Conservation (phyloP, 805 yeast species). For the Candida pseudofarinosa region DNA sequence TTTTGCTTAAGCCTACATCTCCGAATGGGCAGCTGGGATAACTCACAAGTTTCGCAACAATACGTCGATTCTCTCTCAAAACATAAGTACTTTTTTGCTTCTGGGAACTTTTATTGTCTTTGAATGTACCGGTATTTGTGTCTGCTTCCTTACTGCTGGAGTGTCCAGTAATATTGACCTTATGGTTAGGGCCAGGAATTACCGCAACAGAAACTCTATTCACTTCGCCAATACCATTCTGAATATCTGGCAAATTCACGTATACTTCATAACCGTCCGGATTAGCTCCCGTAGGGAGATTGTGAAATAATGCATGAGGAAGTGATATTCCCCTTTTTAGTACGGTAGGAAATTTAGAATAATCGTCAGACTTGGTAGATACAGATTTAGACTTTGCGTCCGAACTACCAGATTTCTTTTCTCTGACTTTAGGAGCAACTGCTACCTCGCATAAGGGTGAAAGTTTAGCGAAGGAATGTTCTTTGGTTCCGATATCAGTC, state of each 20-base stretch:
- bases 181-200: conserved; percentile 46
- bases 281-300: conserved; percentile 13
- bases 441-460: conserved; percentile 65
- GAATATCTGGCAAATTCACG: conserved; percentile 39
- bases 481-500: conserved; percentile 39
- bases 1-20: conserved; percentile 49
- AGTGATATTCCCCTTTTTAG: conserved; percentile 52
- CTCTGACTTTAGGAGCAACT: conserved; percentile 60
- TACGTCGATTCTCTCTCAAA: conserved; percentile 32
- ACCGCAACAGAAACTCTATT: conserved; percentile 50
- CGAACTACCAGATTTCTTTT: conserved; percentile 21
- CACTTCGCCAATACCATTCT: conserved; percentile 27
- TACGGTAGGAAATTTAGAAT: conserved; percentile 28
- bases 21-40: conserved; percentile 22
- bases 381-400: conserved; percentile 22
- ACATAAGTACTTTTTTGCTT: conserved; percentile 10
- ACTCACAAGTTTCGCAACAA: conserved; percentile 51
- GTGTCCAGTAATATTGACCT: conserved; percentile 11
- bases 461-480: conserved; percentile 48
- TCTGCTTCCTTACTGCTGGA: conserved; percentile 9
- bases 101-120: conserved; percentile 4
- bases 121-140: conserved; percentile 5
- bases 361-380: conserved; percentile 19
- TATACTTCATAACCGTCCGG: conserved; percentile 39
- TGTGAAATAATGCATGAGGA: conserved; percentile 43